phyloP scores from a whole-genome alignment of 306 rosid species.

The Inga laurina region DNA sequence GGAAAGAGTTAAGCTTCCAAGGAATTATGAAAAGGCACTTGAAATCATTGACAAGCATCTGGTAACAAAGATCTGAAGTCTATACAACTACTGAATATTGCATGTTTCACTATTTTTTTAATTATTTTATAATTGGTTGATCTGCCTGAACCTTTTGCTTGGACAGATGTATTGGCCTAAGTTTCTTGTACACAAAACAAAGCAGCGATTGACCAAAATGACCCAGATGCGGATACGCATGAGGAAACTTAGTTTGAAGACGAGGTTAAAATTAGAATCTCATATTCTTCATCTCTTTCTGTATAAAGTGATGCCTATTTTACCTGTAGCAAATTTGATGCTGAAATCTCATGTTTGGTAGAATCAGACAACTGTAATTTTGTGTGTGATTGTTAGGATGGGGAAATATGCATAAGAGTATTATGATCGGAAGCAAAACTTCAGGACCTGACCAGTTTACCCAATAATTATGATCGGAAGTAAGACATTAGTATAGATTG shows the following conservation, averaged over 20 bases:
- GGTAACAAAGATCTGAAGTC: slow-evolving; percentile 46
- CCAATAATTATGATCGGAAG: neutral
- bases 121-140: slow-evolving; percentile 10
- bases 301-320: slow-evolving; percentile 14
- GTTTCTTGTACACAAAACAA: slow-evolving; percentile 84
- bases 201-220: slow-evolving; percentile 93
- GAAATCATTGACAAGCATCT: slow-evolving; percentile 82
- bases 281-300: slow-evolving; percentile 10
- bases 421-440: neutral
- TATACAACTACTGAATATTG: neutral
- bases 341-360: slow-evolving; percentile 9
- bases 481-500: neutral
- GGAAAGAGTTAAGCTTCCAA: slow-evolving; percentile 94
- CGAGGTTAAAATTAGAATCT: slow-evolving; percentile 53
- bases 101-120: neutral
- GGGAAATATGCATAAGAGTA: neutral
- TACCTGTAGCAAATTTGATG: neutral
- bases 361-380: neutral
- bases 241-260: slow-evolving; percentile 90
- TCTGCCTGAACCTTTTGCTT: slow-evolving; percentile 23
- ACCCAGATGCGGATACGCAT: slow-evolving; percentile 93
- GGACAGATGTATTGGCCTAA: slow-evolving; percentile 92
- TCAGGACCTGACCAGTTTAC: neutral
- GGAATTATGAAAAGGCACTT: slow-evolving; percentile 86
- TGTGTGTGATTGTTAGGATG: neutral